Evolutionary conservation across 73 alveolate genomes (phyloP), one percentile per base, ranked within the genome.

Genomic region (Paramecium sexaurelia): DNA sequence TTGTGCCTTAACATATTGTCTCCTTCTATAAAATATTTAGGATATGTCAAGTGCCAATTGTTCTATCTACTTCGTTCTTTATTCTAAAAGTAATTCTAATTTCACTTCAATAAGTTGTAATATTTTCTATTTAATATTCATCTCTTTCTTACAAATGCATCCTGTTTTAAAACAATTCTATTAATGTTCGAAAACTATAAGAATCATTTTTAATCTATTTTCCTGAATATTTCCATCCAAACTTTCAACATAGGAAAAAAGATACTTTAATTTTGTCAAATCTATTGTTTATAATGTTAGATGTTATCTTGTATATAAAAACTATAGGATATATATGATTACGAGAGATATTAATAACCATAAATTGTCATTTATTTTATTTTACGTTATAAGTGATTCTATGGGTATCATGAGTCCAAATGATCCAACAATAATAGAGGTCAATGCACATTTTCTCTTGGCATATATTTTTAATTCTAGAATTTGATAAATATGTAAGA

Each of bases 321-420:
- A 32, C 17, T 33, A 71, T 15, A 71, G 56, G 5, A 71, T 32
- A n/a, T 71, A 35, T 27, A 37, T 71, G n/a, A 71, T 33, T 35
- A 71, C 11, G 11, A 29, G 35, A 71, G 56, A 71, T 33, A 71
- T 15, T n/a, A 71, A 36, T 71, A 71, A 7, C 86, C 86, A 71
- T 71, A 71, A 37, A 35, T 71, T 37, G 15, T 36, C 10, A 11
- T 15, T 27, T 15, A 20, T 29, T 71, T n/a, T 27, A 5, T 13
- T 33, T 37, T 32, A 35, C 19, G 27, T 71, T 27, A 36, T 36
- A n/a, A 71, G 56, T 3, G 86, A 10, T 35, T 35, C 55, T 3
- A 71, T 35, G 32, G 86, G 6, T 15, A 71, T 33, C 1, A 36
- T 13, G 10, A 71, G 32, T 29, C 86, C 56, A 33, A 71, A 3